Evolutionary conservation across 1,284 basidiomycete genomes (phyloP), one percentile per base, ranked within the genome.

Genomic region (Quambalaria eucalypti): DNA sequence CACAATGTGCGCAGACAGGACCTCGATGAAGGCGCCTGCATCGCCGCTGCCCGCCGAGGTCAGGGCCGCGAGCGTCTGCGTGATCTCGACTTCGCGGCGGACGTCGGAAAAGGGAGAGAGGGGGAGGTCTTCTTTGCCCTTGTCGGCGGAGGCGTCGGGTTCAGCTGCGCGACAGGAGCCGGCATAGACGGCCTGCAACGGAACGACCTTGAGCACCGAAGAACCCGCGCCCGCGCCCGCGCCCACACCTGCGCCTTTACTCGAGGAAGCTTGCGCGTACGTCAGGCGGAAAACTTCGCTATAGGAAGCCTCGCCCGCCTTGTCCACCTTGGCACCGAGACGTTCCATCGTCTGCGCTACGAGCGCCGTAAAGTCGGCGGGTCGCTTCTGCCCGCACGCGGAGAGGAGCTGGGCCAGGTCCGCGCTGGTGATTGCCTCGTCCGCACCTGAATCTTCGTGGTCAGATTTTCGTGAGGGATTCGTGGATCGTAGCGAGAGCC

Each of bases 51-150:
- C 16, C 31, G 30, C 86, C 10, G 80, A 78, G 55, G 85, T 84
- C 38, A 85, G 79, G 30, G 82, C 81, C 23, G 85, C 85, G 80
- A 95, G 85, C 19, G 83, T 82, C 28, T 82, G 79, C 2, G 90
- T 95, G 10, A 93, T 85, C 62, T 87, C 82, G 25, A 98, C 84
- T 78, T 98, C 93, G 69, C 87, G 86, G 60, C 86, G 73, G 1
- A 95, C 86, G 64, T 93, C 89, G 59, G 81, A 81, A 26, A 83
- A 82, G 1, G 61, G 53, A 8, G 67, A 76, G n/a, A n/a, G n/a
- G n/a, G n/a, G n/a, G n/a, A n/a, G n/a, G n/a, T n/a, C n/a, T n/a
- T n/a, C n/a, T n/a, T n/a, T n/a, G n/a, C n/a, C n/a, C n/a, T n/a
- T n/a, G n/a, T n/a, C n/a, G n/a, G n/a, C n/a, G n/a, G n/a, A n/a